phyloP scores from a whole-genome alignment of 2,329 filamentous ascomycete species.

The Exserohilum rostratum region DNA sequence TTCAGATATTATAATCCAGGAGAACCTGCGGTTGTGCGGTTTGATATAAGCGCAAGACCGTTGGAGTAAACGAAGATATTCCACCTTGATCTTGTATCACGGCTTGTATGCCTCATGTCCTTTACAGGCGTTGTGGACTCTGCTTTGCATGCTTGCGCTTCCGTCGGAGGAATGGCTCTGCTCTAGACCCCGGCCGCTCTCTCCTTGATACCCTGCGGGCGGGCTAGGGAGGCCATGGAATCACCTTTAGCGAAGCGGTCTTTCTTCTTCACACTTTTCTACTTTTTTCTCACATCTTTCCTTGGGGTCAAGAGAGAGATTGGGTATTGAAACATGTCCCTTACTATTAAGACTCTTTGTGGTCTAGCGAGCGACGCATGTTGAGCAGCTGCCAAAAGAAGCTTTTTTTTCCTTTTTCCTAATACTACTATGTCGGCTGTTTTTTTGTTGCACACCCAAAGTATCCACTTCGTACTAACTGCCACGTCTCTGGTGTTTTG shows the following conservation, averaged over 20 bases:
- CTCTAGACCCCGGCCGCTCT: constrained; percentile 38
- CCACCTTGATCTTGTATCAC: constrained; percentile 42
- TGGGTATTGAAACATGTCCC: constrained; percentile 17
- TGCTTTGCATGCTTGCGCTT: constrained; percentile 27
- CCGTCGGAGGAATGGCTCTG: constrained; percentile 38
- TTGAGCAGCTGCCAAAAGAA: constrained; percentile 15
- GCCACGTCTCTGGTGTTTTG: constrained; percentile 1
- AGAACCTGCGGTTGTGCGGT: constrained; percentile 96
- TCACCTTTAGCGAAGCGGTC: constrained; percentile 28
- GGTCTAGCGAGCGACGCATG: constrained; percentile 4
- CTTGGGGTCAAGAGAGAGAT: constrained; percentile 12
- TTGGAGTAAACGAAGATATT: constrained; percentile 35
- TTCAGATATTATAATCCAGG: constrained; percentile 98
- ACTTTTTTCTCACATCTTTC: constrained; percentile 17
- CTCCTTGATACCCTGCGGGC: constrained; percentile 45
- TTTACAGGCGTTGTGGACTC: constrained; percentile 48
- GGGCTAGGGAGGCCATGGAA: constrained; percentile 24
- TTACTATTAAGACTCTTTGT: constrained; percentile 6
- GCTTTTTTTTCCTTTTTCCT: constrained; percentile 18
- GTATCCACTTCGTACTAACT: constrained; percentile 8
- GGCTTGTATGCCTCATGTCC: constrained; percentile 46
- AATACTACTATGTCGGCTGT: constrained; percentile 23
- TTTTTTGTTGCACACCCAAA: background rate
- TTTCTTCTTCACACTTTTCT: constrained; percentile 16
- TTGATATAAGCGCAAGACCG: constrained; percentile 72